Evolutionary conservation across 345 rosid genomes (phyloP), one percentile per base, ranked within the genome.

Genomic region (Clarkia xantiana): DNA sequence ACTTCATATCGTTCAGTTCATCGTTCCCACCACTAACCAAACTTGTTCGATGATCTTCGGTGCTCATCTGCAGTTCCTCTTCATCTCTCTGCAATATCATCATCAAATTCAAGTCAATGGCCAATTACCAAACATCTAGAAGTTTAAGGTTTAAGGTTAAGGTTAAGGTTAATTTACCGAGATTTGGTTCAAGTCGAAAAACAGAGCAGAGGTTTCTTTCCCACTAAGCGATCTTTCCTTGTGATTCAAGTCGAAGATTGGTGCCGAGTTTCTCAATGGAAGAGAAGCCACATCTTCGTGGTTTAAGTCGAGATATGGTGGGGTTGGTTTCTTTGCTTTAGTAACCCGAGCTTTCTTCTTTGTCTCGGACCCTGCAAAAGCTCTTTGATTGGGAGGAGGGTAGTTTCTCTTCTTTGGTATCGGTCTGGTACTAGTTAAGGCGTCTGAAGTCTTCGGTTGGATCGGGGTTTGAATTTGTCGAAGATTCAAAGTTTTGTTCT

Each of bases 131-230:
- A 14, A 13, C 17, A 47, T 18, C 7, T 10, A 29, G 16, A 15
- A 43, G 9, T n/a, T n/a, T 44, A 10, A 17, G 17, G 3, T 16
- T n/a, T n/a, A 29, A 29, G 36, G 36, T 19, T n/a, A 47, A 10
- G 44, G 55, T 53, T 16, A 45, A 20, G 16, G 47, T 45, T 52
- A 20, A 38, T 59, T 55, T 79, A 90, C 95, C 86, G 84, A 86
- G 47, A 86, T 77, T 72, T 79, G 71, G 66, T 91, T 91, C 40
- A 91, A 74, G 76, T 91, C 98, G 53, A 90, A 90, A 60, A 65
- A 52, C 0, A 78, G 76, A 54, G 73, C 61, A 23, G 44, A 60
- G 62, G 76, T 74, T 50, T 71, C 94, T 56, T 68, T 81, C 45
- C 66, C 71, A 16, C 60, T 45, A 18, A 34, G 55, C 53, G 45